Base-by-base conservation (phyloP, 2,329 filamentous ascomycete genomes). In the Teratosphaeria nubilosa region DNA sequence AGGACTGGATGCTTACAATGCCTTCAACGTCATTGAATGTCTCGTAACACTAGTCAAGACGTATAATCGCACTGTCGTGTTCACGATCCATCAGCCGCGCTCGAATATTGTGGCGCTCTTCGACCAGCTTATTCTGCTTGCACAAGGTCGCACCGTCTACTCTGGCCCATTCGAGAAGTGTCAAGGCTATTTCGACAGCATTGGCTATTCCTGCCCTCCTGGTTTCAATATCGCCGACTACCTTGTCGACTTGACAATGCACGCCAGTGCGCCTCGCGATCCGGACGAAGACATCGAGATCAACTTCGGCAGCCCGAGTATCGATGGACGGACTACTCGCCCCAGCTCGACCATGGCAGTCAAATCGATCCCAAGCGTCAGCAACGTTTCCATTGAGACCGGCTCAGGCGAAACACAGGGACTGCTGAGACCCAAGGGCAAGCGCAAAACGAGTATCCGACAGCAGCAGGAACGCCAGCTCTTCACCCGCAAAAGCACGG, bases 191-290 rank as follows among this genome's bases (percentile, higher is more conserved):
- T 99, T 99, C 67, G 90, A 96, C 69, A 82, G 85, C 53, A 86
- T 96, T 61, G 95, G 94, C 51, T 99, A 96, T 72, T 80, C 88
- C 54, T 99, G 95, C 69, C 94, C 94, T 11, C 87, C 91, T 25
- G 95, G 95, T 1, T 99, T 97, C 81, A 99, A 99, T 69, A 97
- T 99, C 73, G 94, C 94, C 3, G 94, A 99, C 72, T 99, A 96
- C 69, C 82, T 99, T 5, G 91, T 99, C 31, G 94, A 99, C 71
- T 80, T 99, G 48, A 97, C 94, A 0, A 97, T 99, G 92, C 94
- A 99, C 71, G 91, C 91, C 25, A 84, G 88, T 59, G 79, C 80
- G 56, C 77, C 80, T 14, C 76, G 74, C 41, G 78, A 80, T 1
- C 75, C 80, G 11, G 73, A 78, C 1, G 79, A 84, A 31, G 82